Conservation (phyloP, 2,329 filamentous ascomycete genomes). For the Clarireedia homoeocarpa region DNA sequence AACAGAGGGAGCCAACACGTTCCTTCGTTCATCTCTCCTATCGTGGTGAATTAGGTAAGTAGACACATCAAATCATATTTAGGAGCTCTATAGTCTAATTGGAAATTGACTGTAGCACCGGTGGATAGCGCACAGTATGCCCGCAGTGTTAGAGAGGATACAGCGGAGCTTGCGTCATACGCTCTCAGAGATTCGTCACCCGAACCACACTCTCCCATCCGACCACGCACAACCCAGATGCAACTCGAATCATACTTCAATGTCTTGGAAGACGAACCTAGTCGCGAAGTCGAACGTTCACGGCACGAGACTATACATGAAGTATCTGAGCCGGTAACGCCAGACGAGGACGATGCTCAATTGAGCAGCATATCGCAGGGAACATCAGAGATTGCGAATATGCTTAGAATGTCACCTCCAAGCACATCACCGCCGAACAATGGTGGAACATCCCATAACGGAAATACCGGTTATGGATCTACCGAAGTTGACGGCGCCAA, state of each 20-base stretch:
- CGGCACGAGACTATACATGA: slow-evolving; percentile 50
- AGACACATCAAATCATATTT: neutral
- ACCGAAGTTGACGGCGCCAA: slow-evolving; percentile 8
- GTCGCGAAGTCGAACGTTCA: slow-evolving; percentile 19
- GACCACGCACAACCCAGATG: slow-evolving; percentile 17
- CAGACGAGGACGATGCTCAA: slow-evolving; percentile 32
- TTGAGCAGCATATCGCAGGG: slow-evolving; percentile 29
- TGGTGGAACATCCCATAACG: slow-evolving; percentile 2
- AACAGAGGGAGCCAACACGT: slow-evolving; percentile 57
- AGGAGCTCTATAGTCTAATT: neutral
- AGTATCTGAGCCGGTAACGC: slow-evolving; percentile 49
- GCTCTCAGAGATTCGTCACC: slow-evolving; percentile 56
- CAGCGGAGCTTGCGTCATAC: slow-evolving; percentile 77
- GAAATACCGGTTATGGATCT: slow-evolving; percentile 8
- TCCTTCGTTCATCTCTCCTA: slow-evolving; percentile 64
- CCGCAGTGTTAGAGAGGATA: slow-evolving; percentile 74
- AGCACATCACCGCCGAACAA: slow-evolving; percentile 16
- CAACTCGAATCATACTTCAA: slow-evolving; percentile 25
- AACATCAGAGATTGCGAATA: slow-evolving; percentile 41
- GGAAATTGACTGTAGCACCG: slow-evolving; percentile 33
- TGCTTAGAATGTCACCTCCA: slow-evolving; percentile 37
- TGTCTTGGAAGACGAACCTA: slow-evolving; percentile 19
- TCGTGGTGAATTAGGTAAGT: slow-evolving; percentile 49
- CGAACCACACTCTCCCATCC: slow-evolving; percentile 25
- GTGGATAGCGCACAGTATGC: slow-evolving; percentile 68